phyloP scores from a whole-genome alignment of 495 filamentous ascomycete genomes.

The Neurospora sp. region DNA sequence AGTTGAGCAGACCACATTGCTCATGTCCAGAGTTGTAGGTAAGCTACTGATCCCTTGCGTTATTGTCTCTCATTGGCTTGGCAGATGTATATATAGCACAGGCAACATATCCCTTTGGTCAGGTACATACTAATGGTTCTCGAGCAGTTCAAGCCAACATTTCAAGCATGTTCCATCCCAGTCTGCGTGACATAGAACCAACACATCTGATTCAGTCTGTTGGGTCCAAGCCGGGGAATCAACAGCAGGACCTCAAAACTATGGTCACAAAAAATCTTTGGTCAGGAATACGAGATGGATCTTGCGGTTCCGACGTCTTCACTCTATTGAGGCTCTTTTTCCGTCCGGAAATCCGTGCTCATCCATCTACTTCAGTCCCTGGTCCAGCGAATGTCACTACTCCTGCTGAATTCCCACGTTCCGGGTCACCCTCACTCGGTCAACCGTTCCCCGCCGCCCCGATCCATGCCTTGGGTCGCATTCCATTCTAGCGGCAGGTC shows the following conservation, averaged over 20 bases:
- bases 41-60: not conserved
- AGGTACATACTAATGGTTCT: not conserved
- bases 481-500: conserved; percentile 16
- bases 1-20: not conserved
- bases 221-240: not conserved
- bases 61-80: not conserved
- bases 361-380: not conserved
- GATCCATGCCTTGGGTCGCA: conserved; percentile 14
- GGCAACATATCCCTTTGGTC: not conserved
- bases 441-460: conserved; percentile 3
- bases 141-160: not conserved
- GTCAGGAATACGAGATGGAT: not conserved
- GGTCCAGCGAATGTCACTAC: not conserved
- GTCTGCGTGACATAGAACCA: not conserved
- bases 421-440: conserved; percentile 12
- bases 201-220: not conserved
- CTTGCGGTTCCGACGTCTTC: not conserved
- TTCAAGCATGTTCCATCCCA: not conserved
- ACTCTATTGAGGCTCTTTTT: not conserved
- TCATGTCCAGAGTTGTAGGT: not conserved
- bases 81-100: not conserved
- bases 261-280: not conserved
- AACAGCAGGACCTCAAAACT: not conserved
- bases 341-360: not conserved
- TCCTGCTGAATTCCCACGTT: conserved; percentile 6